Conservation (phyloP, 1,284 basidiomycete genomes). For the Leccinum pachyderme region DNA sequence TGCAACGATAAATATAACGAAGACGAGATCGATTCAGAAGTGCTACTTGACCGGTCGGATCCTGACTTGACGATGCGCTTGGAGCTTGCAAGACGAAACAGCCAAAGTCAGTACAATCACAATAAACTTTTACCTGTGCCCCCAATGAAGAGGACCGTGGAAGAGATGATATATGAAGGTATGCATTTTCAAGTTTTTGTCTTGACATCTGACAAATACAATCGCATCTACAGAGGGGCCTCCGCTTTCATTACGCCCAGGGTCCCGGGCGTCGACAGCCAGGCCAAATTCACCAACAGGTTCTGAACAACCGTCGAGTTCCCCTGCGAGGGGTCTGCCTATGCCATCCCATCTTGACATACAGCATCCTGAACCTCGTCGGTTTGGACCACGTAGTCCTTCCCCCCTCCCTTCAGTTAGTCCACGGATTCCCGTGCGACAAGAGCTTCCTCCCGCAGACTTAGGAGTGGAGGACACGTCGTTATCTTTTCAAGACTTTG, state of each 20-base stretch:
- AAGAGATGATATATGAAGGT: slow-evolving; percentile 77
- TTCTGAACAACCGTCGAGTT: slow-evolving; percentile 39
- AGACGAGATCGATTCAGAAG: slow-evolving; percentile 37
- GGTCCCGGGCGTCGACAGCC: slow-evolving; percentile 47
- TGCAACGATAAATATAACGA: slow-evolving; percentile 44
- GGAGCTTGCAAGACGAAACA: slow-evolving; percentile 78
- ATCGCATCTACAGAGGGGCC: slow-evolving; percentile 51
- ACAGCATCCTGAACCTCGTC: slow-evolving; percentile 53
- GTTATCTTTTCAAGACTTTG: slow-evolving; percentile 30
- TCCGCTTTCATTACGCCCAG: slow-evolving; percentile 49
- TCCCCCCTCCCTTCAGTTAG: slow-evolving; percentile 59
- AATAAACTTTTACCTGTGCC: slow-evolving; percentile 40
- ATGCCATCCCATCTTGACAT: slow-evolving; percentile 31
- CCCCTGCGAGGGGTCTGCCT: slow-evolving; percentile 22
- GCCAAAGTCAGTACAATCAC: slow-evolving; percentile 65
- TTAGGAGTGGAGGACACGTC: slow-evolving; percentile 44
- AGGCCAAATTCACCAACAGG: slow-evolving; percentile 41
- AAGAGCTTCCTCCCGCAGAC: slow-evolving; percentile 41
- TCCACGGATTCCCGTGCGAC: slow-evolving; percentile 29
- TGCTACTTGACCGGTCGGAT: slow-evolving; percentile 60
- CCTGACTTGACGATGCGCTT: slow-evolving; percentile 70
- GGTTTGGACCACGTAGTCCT: slow-evolving; percentile 67
- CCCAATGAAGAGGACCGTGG: slow-evolving; percentile 46
- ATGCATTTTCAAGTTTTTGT: slow-evolving; percentile 11
- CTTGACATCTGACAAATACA: slow-evolving; percentile 1